Base-by-base conservation (phyloP, 441 rosid genomes). In the Bocquillonia castaneifolia region DNA sequence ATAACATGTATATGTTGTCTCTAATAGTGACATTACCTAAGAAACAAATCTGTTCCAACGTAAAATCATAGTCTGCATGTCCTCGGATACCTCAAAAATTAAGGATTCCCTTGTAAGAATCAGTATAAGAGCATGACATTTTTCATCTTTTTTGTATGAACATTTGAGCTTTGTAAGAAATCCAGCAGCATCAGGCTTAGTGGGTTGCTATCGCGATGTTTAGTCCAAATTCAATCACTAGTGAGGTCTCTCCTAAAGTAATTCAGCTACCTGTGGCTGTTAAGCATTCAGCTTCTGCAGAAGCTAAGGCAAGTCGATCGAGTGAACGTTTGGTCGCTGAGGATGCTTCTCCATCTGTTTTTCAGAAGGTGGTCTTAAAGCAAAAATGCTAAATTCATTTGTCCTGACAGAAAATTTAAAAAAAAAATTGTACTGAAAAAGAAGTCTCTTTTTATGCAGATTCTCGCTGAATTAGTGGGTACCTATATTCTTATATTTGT, bases 381-480 rank as follows among this genome's bases (percentile, higher is more conserved):
- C 28, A 10, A 39, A 36, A 34, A 18, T 22, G 25, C 15, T 37
- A 39, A 28, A n/a, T 45, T 22, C 22, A 3, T 66, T 53, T 61
- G 51, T 47, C 6, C 13, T 39, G 57, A 23, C 23, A 3, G 51
- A n/a, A 5, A 31, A 26, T 36, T 3, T 36, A 36, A 18, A 20
- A 14, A 1, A 2, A 12, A 26, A 13, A 5, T 64, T 42, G 8
- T 13, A 13, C 22, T 51, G 9, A 29, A 0, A 7, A 20, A 10
- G 34, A 25, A 3, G 8, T 56, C 53, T 67, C 23, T 55, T 29
- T 63, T 23, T 59, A n/a, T n/a, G 47, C 75, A 84, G 87, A 51
- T 73, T 1, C 48, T 84, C 12, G 83, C 91, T 13, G 91, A 84
- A 78, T 65, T 84, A 1, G 3, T 81, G 22, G 88, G 88, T 5